Conservation (phyloP, 371 early-diverging fungal species). For the Synchytrium microbalum region DNA sequence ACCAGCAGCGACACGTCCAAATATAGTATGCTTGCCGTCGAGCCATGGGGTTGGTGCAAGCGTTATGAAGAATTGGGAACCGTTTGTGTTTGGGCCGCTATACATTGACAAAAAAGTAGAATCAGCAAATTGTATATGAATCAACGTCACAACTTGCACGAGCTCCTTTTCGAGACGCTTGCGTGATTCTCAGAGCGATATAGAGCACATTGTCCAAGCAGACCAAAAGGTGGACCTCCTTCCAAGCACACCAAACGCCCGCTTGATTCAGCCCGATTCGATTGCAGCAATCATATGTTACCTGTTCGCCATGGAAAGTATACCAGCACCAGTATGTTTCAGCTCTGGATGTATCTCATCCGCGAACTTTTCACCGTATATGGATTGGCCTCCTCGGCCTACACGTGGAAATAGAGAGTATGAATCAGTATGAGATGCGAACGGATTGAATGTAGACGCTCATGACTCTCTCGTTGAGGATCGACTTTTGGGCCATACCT, state of each 20-base stretch:
- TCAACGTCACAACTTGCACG: too few species aligned
- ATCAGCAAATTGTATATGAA: conserved; percentile 35
- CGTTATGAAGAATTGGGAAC: conserved; percentile 97
- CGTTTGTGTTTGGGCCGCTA: conserved; percentile 41
- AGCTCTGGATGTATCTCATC: conserved; percentile 88
- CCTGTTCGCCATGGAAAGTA: conserved; percentile 86
- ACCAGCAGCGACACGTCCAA: conserved; percentile 86
- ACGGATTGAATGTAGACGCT: too few species aligned
- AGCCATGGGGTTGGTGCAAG: conserved; percentile 83
- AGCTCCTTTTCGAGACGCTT: too few species aligned
- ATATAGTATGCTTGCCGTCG: conserved; percentile 93
- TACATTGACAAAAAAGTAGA: background rate
- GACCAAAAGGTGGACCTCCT: too few species aligned
- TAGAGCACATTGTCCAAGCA: too few species aligned
- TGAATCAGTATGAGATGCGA: too few species aligned
- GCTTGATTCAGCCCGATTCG: too few species aligned
- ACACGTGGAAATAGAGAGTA: too few species aligned
- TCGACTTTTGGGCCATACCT: too few species aligned
- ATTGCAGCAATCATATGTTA: too few species aligned
- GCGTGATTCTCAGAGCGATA: too few species aligned
- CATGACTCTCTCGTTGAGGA: conserved; percentile 24
- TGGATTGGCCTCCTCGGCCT: conserved; percentile 34
- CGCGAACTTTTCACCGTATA: conserved; percentile 70
- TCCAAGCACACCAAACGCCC: too few species aligned
- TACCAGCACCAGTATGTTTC: conserved; percentile 69